Base-by-base conservation (phyloP, 805 yeast species). In the Candida ficus region DNA sequence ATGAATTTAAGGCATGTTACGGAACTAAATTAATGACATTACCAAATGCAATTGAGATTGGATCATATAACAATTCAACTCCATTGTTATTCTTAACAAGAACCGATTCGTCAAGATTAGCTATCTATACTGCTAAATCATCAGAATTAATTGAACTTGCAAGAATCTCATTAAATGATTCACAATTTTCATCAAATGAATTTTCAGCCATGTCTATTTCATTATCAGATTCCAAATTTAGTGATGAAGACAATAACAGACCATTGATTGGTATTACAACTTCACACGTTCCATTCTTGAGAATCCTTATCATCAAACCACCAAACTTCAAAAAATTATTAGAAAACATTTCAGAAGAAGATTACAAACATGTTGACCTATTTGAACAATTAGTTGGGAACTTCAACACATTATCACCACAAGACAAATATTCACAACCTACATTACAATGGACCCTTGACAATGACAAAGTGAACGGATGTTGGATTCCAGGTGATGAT, bases 281-380 rank as follows among this genome's bases (percentile, higher is more conserved):
- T 0, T 79, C 89, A 1, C 91, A 86, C 52, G 71, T 75, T 12
- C 96, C 96, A 4, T 83, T 69, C 52, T 76, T 84, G 85, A 60
- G 95, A 48, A 48, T 84, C 11, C 70, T 87, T 2, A 57, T 84
- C 0, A 68, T 79, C 0, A 56, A 64, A 23, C 45, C 79, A n/a
- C 75, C 78, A 6, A 40, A 41, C 17, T 23, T 47, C 3, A 31
- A 38, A 14, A 37, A 40, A n/a, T 8, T 22, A 16, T 10, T 5
- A 25, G 1, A 10, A 4, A 9, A 11, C 7, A 9, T 23, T 5
- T 25, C 7, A 26, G 36, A 28, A 14, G 44, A 38, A 30, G 49
- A 49, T 1, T 29, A 9, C 12, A 20, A 31, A 12, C 27, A 35
- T 16, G 16, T 23, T 5, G 37, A 34, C 7, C 13, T 39, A 6